Evolutionary conservation across 169 alveolate genomes (phyloP), one percentile per base, ranked within the genome.

Genomic region (Plasmodium inui): DNA sequence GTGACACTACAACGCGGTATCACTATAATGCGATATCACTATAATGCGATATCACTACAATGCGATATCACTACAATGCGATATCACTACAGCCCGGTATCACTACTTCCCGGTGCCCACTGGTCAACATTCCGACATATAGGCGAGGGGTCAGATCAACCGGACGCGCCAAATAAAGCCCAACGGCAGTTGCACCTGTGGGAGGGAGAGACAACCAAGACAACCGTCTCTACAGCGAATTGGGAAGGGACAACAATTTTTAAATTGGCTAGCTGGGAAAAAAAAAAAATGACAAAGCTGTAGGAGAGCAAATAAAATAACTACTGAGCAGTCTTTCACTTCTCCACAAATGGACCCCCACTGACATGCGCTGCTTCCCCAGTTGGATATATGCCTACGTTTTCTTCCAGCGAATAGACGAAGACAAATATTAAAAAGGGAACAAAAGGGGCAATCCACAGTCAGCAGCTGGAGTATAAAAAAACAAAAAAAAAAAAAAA

Each of bases 201-300:
- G 26, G 76, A 22, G 76, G 76, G 9, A 67, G 9, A 67, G 61
- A 50, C 76, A 67, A 22, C 37, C 37, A 67, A 26, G 39, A 67
- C 76, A 67, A n/a, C 39, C 22, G 39, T 10, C 6, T 22, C 17
- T 67, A 26, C 30, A 50, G 61, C 61, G 61, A 50, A 50, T 12
- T 67, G 37, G 76, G n/a, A 67, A 67, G 17, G 30, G 37, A 67
- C 3, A 67, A 67, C 37, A 26, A 67, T 67, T 67, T 26, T 67
- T 67, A 67, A 67, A 67, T 67, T 67, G 37, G 76, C 76, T 67
- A 67, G 76, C 76, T 67, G 76, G 76, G n/a, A 67, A 55, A 55
- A 55, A 61, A 67, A 67, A 67, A 67, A 67, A 26, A 26, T 67
- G 30, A 67, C 76, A 67, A 67, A 22, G 41, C 6, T 19, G 37